Evolutionary conservation across 2,329 filamentous ascomycete species (phyloP).

Genomic region (Fusarium agapanthi): DNA sequence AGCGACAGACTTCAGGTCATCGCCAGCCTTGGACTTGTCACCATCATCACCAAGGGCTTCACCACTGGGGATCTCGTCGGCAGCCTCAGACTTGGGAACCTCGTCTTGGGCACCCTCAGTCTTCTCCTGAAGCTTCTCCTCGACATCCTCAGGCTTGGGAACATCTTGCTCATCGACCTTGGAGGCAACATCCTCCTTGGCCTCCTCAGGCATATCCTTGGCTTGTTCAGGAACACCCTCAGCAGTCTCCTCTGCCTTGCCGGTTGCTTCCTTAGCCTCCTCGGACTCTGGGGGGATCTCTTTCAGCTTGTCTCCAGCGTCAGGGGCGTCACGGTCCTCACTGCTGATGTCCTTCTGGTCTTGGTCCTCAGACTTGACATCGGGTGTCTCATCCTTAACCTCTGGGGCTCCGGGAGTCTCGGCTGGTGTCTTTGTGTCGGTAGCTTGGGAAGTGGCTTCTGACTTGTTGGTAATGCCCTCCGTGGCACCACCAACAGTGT

Average conservation of each 20-base stretch:
- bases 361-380: slow-evolving; percentile 11
- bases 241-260: slow-evolving; percentile 29
- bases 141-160: slow-evolving; percentile 20
- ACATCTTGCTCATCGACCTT: slow-evolving; percentile 29
- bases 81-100: slow-evolving; percentile 30
- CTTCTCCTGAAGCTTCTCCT: slow-evolving; percentile 22
- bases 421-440: slow-evolving; percentile 25
- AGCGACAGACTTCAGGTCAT: slow-evolving; percentile 55
- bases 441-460: slow-evolving; percentile 14
- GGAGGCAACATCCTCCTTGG: slow-evolving; percentile 22
- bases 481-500: slow-evolving; percentile 27
- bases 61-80: background rate
- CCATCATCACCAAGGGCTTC: slow-evolving; percentile 8
- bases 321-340: slow-evolving; percentile 32
- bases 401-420: slow-evolving; percentile 29
- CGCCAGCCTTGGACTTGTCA: slow-evolving; percentile 31
- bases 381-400: slow-evolving; percentile 18
- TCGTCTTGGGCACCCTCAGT: slow-evolving; percentile 32
- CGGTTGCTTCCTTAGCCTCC: slow-evolving; percentile 19
- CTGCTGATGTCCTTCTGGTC: slow-evolving; percentile 26
- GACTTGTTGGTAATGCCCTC: slow-evolving; percentile 32
- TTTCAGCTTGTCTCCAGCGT: slow-evolving; percentile 27
- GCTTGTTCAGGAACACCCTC: slow-evolving; percentile 14
- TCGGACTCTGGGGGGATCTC: slow-evolving; percentile 24
- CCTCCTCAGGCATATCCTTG: slow-evolving; percentile 27